Evolutionary conservation across 2,329 filamentous ascomycete genomes (phyloP).

Genomic region (Ceratocystis smalleyi): DNA sequence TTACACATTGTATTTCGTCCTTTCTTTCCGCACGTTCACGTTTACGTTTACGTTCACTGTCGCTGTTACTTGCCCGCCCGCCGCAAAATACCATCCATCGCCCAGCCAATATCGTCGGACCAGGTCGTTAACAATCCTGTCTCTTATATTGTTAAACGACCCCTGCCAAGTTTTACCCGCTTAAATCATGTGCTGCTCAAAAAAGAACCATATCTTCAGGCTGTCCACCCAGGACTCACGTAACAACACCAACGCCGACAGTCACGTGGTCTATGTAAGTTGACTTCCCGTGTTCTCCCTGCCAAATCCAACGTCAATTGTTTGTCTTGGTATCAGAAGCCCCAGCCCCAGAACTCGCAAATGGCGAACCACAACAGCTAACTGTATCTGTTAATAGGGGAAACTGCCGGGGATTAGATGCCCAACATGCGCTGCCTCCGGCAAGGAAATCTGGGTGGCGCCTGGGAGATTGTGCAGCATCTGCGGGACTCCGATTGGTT

Average conservation of each 20-base stretch:
- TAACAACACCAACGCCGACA: neutral
- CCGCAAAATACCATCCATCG: neutral
- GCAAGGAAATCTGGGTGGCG: slow-evolving; percentile 41
- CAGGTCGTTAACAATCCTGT: neutral
- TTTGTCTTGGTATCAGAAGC: neutral
- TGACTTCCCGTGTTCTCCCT: neutral
- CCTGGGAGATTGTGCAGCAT: slow-evolving; percentile 36
- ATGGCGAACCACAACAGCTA: neutral
- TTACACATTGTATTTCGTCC: neutral
- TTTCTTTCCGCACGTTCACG: neutral
- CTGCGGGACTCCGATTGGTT: slow-evolving; percentile 33
- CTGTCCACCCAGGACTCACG: neutral
- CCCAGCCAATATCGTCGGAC: neutral
- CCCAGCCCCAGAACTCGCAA: no score
- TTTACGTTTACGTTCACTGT: neutral
- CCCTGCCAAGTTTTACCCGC: no score
- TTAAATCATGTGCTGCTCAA: neutral
- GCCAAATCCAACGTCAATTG: neutral
- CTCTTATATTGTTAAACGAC: no score
- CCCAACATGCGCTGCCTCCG: slow-evolving; percentile 34
- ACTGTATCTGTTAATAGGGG: slow-evolving; percentile 1
- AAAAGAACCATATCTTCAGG: neutral
- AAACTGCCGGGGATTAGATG: slow-evolving; percentile 36
- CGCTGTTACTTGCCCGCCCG: neutral
- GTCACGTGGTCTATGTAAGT: slow-evolving; percentile 3